Evolutionary conservation across 768 basidiomycete genomes (phyloP), one percentile per base, ranked within the genome.

Genomic region (Obba rivulosa): DNA sequence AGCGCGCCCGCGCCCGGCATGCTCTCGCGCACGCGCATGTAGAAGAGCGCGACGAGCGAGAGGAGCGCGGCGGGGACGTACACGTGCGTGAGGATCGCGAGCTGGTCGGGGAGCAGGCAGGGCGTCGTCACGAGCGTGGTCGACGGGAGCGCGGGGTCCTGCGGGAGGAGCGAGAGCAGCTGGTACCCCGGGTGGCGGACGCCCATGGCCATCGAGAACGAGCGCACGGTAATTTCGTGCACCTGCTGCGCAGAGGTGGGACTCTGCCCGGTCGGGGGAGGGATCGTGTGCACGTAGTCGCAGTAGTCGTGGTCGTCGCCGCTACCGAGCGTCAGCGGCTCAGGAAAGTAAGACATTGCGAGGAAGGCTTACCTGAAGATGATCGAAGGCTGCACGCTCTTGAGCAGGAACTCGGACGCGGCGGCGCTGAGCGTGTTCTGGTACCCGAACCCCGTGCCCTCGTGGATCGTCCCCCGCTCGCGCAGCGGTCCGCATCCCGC

Each of bases 291-390:
- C 61, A 71, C 70, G 59, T 83, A 80, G 69, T 89, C 89, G 66
- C 95, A 98, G 55, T 94, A 92, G 59, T 97, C 95, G 62, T 96
- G 93, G 60, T 97, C 93, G 64, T 97, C 92, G 4, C 91, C 95
- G 56, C 89, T 92, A 46, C 16, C 18, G 39, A 16, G 18, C n/a
- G 24, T 4, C 14, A 10, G 34, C 21, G 25, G 18, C 5, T 28
- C 25, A 34, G 17, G 8, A 41, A 39, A n/a, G 11, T n/a, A 8
- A 21, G 14, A 10, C 13, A 46, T n/a, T 18, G 11, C 18, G 35
- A 8, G 21, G 35, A 17, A n/a, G 22, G 55, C 70, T 49, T 56
- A 87, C 87, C 87, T 92, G 65, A 92, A 85, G 28, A 94, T 72
- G 11, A 87, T 64, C 1, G 73, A 69, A 5, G 94, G 94, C 34